phyloP scores from a whole-genome alignment of 805 yeast species.

The Candida coleopterorum region DNA sequence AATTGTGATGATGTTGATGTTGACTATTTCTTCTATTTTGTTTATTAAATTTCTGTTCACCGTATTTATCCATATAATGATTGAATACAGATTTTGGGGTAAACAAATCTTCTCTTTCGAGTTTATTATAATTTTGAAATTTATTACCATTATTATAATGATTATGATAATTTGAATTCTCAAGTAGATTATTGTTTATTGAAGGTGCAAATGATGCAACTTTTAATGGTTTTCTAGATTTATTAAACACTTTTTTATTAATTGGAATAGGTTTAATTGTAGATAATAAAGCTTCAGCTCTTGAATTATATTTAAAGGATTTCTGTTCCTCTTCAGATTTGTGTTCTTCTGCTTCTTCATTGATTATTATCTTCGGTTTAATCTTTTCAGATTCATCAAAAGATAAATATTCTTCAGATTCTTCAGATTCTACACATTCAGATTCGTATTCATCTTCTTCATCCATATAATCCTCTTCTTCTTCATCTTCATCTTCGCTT shows the following conservation, averaged over 20 bases:
- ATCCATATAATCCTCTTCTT: constrained; percentile 23
- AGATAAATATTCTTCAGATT: constrained; percentile 1
- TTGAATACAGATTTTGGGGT: constrained; percentile 73
- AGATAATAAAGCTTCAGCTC: constrained; percentile 41
- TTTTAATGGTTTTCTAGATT: constrained; percentile 56
- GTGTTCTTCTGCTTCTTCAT: too few species aligned
- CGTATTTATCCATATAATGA: constrained; percentile 63
- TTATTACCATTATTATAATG: neutral
- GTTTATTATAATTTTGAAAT: constrained; percentile 15
- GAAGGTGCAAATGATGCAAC: constrained; percentile 52
- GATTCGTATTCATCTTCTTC: constrained; percentile 17
- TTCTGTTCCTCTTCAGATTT: neutral
- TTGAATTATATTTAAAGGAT: constrained; percentile 5
- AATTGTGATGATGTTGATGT: too few species aligned
- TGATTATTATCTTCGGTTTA: constrained; percentile 1
- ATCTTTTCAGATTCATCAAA: neutral
- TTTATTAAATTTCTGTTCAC: constrained; percentile 36
- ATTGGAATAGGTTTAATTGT: constrained; percentile 40
- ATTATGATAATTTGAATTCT: constrained; percentile 5
- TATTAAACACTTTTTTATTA: constrained; percentile 20
- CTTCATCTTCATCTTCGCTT: constrained; percentile 47
- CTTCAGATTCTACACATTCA: constrained; percentile 7
- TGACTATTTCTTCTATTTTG: constrained; percentile 2
- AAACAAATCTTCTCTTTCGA: constrained; percentile 66
- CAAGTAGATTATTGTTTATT: constrained; percentile 10